Base-by-base conservation (phyloP, 148 eudicot genomes). In the Fagopyrum homotropicum region DNA sequence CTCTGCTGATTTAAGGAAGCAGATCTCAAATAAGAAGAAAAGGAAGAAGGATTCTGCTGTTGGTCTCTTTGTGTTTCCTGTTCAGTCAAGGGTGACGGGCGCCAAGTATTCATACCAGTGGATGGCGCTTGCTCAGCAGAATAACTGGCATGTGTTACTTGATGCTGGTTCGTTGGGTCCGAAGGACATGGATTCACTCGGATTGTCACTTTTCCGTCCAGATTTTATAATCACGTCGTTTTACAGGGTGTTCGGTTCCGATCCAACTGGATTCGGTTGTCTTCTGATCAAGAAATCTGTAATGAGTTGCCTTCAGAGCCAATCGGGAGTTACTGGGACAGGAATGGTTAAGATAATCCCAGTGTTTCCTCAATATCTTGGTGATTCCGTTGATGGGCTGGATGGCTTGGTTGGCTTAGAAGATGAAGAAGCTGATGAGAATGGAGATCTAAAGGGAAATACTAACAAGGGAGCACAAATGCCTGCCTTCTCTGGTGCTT, bases 91-190 rank as follows among this genome's bases (percentile, higher is more conserved):
- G 61, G 98, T 95, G 47, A 95, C 96, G 2, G 98, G 98, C 56
- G 93, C 97, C 7, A 95, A 95, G 82, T 95, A 95, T 81, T 95
- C 98, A 45, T 95, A 95, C 78, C 98, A 95, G 74, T 95, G 98
- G 98, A 92, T 95, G 98, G 93, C 98, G 50, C 76, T 95, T 56
- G 98, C 98, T 15, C 97, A 95, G 79, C 97, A 95, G 80, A 92
- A 92, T 83, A 90, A 95, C 74, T 95, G 98, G 98, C 98, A 95
- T 81, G 98, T 95, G 9, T 85, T 88, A 79, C 89, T 95, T 52
- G 98, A 95, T 83, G 98, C 98, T 22, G 98, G 98, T 69, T 85
- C 98, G 15, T 82, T 95, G 84, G 98, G 98, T 74, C 98, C 98
- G 0, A 92, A 92, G 76, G 98, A 95, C 81, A 95, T 95, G 98